Percentiles rank a stretch among this genome's conserved stretches.
phyloP scores from a whole-genome alignment of 805 yeast genomes.

The Brettanomyces naardenensis region DNA sequence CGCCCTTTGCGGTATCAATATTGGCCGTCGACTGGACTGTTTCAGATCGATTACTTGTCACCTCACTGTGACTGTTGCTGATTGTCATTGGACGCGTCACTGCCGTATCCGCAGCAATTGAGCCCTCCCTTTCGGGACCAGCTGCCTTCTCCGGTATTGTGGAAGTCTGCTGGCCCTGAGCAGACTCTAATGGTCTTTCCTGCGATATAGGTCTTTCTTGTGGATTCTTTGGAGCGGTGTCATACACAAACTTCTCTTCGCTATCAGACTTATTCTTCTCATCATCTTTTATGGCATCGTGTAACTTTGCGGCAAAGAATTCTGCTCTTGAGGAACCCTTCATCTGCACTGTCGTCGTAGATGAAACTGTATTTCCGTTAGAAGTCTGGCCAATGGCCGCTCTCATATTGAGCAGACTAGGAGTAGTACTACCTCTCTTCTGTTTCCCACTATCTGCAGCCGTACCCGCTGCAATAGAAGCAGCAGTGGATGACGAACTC shows the following conservation, averaged over 20 bases:
- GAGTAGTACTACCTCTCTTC: not conserved
- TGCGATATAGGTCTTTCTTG: not conserved
- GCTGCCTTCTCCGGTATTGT: too few species aligned
- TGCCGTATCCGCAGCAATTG: too few species aligned
- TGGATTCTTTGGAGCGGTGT: slow-evolving; percentile 27
- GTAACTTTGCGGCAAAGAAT: slow-evolving; percentile 89
- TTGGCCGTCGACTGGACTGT: too few species aligned
- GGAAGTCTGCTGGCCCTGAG: not conserved
- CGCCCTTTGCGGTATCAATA: too few species aligned
- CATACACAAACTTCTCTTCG: slow-evolving; percentile 96
- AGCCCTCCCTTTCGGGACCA: too few species aligned
- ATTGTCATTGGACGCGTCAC: not conserved
- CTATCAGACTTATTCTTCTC: slow-evolving; percentile 65
- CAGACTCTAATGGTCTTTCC: not conserved
- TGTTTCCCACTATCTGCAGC: not conserved
- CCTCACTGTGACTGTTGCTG: not conserved
- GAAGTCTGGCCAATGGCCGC: not conserved
- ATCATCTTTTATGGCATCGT: slow-evolving; percentile 88
- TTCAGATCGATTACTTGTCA: not conserved
- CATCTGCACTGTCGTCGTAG: slow-evolving; percentile 28
- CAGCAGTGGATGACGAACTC: not conserved
- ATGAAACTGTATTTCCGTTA: slow-evolving; percentile 16
- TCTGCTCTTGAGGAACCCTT: slow-evolving; percentile 73
- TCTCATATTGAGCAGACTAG: slow-evolving; percentile 4
- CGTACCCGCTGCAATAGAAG: not conserved